Evolutionary conservation across 2,329 filamentous ascomycete species (phyloP), one percentile per base, ranked within the genome.

Genomic region (Alternaria arbusti): DNA sequence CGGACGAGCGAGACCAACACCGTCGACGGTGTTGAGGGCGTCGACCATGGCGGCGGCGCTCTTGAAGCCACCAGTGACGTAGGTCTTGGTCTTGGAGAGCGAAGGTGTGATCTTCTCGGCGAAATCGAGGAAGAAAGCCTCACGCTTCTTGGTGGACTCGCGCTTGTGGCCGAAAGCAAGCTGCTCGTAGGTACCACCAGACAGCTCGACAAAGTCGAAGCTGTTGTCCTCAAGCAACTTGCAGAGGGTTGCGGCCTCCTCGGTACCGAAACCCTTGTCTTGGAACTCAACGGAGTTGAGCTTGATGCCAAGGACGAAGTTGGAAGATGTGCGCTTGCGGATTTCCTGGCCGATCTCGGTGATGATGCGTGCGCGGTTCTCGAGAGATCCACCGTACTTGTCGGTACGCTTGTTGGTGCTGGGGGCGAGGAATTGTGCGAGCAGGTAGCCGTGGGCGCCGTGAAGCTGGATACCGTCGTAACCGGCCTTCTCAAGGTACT

Each of bases 401-500:
- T 84, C 82, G 10, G 80, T 82, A 2, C 82, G 76, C 3, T 69
- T 64, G 71, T 84, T 84, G 43, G 82, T 83, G 6, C 77, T 78
- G 9, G 74, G 75, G 0, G 80, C 78, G 3, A 84, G 70, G 72
- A 84, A 84, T 51, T 84, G 82, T 1, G 81, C 80, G 25, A 84
- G 74, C n/a, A 84, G 74, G 60, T 84, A 84, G 6, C 75, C 81
- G 65, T 83, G 81, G 8, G 82, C 82, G 17, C 78, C 82, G 65
- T 84, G 83, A 7, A 84, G 73, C 64, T 84, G 65, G 20, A 84
- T 80, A 3, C 85, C 85, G 64, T 86, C 84, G 59, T 78, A 91
- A 3, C 89, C 89, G 0, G 88, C 88, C 72, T 87, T 87, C 62
- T 90, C 84, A 5, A 78, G 87, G 80, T 86, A 91, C 70, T 88